Evolutionary conservation across 2,329 filamentous ascomycete species (phyloP).

Genomic region (Monosporascus sp.): DNA sequence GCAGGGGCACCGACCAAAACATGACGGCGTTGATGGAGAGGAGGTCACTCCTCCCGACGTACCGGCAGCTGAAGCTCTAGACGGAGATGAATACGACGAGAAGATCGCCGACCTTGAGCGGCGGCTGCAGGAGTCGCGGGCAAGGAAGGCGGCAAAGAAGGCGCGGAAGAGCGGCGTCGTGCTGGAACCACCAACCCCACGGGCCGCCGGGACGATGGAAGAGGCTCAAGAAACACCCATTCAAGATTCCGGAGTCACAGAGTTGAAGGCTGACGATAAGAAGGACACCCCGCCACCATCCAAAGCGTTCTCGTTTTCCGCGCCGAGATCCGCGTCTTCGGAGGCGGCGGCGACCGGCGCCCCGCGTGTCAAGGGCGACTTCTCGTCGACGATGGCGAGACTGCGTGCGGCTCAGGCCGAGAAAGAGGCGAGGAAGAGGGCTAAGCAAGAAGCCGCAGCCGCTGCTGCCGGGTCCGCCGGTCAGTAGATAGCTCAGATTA

Average conservation of each 20-base stretch:
- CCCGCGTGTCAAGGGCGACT: conserved; percentile 22
- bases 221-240: conserved; percentile 13
- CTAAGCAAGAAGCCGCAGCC: conserved; percentile 34
- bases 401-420: conserved; percentile 54
- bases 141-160: conserved; percentile 32
- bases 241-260: conserved; percentile 14
- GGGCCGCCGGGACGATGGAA: no score
- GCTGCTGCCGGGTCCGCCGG: neutral
- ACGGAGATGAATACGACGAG: conserved; percentile 29
- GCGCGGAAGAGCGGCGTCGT: conserved; percentile 21
- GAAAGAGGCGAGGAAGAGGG: conserved; percentile 45
- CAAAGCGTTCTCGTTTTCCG: conserved; percentile 14
- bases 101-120: conserved; percentile 40
- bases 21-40: conserved; percentile 31
- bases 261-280: conserved; percentile 33
- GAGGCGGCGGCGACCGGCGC: conserved; percentile 21
- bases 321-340: neutral
- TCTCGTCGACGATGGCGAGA: conserved; percentile 45
- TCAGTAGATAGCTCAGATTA: conserved; percentile 11
- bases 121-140: conserved; percentile 30
- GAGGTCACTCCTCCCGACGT: conserved; percentile 28
- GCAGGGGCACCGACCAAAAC: conserved; percentile 8
- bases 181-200: no score
- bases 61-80: conserved; percentile 12
- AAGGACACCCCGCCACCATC: conserved; percentile 14